Conservation (phyloP, 129 eudicot genomes). For the Artemisia argyi region DNA sequence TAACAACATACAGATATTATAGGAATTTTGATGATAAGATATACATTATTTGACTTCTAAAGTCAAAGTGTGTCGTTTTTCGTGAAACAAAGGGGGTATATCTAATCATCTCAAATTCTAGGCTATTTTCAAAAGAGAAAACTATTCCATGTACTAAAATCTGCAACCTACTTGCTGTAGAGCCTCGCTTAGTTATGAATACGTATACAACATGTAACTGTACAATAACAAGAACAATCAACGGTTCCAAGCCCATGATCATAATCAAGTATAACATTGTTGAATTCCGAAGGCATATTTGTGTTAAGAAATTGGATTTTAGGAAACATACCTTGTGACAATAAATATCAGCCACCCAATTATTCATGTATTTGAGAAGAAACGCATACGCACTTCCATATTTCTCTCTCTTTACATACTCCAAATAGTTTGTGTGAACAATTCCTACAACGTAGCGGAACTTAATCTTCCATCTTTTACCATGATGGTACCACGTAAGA, state of each 20-base stretch:
- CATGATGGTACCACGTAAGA: constrained; percentile 99
- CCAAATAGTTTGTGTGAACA: constrained; percentile 91
- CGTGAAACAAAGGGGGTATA: constrained; percentile 1
- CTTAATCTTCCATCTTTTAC: constrained; percentile 86
- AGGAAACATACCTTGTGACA: constrained; percentile 81
- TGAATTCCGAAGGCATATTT: background rate
- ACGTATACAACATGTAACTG: too few relatives aligned
- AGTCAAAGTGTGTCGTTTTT: constrained; percentile 16
- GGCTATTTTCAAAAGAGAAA: too few relatives aligned
- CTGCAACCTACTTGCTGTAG: too few relatives aligned
- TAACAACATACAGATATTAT: background rate
- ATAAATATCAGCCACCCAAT: constrained; percentile 87
- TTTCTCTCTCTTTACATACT: constrained; percentile 88
- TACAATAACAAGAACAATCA: background rate
- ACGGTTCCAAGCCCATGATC: background rate
- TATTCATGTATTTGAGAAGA: constrained; percentile 70
- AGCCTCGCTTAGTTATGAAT: too few relatives aligned
- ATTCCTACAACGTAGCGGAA: constrained; percentile 79
- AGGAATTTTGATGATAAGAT: constrained; percentile 8
- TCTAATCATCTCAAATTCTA: too few relatives aligned
- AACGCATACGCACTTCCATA: constrained; percentile 69
- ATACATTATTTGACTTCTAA: constrained; percentile 2
- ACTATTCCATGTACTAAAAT: too few relatives aligned
- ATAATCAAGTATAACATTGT: background rate
- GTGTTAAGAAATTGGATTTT: background rate